Evolutionary conservation across 164 flowering plant species (phyloP), one percentile per base, ranked within the genome.

Genomic region (Tinospora cordifolia): DNA sequence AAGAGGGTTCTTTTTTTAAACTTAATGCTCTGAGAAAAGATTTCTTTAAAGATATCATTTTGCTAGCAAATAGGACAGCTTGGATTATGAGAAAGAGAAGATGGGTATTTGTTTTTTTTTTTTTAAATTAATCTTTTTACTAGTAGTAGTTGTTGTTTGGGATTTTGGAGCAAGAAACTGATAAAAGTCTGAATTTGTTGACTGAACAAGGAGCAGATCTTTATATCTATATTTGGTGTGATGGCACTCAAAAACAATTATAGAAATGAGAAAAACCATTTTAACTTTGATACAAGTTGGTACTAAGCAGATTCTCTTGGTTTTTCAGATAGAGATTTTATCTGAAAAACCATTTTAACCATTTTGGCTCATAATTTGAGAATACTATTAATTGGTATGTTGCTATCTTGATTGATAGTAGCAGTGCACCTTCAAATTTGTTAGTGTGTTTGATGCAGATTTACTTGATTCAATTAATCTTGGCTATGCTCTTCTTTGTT

Each of bases 401-500:
- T 21, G 6, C 10, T 54, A 22, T 22, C n/a, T n/a, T 54, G 24
- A 54, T 44, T 44, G 5, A 8, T 54, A 0, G 8, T 54, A 21
- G 60, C 6, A 25, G 60, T 54, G 60, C 60, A 17, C 24, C 60
- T 54, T 21, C 36, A 30, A 30, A 58, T 2, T 17, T 2, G 59
- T 67, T 14, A 26, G 30, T 2, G 0, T 17, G 38, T 67, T 14
- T 6, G 2, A 17, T 19, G 9, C 49, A 30, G 25, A 30, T 69
- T 36, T 62, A 34, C 40, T 71, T 67, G 24, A n/a, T 68, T 71
- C 62, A 58, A 34, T 49, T 67, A 47, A 51, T 51, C 63, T 1
- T 78, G 71, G 44, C 71, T 19, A 21, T 68, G 21, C 69, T 38
- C n/a, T 67, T 64, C 65, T 36, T 65, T 60, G 58, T 59, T 72